phyloP scores from a whole-genome alignment of 2,329 filamentous ascomycete species.

The Talaromyces funiculosus region DNA sequence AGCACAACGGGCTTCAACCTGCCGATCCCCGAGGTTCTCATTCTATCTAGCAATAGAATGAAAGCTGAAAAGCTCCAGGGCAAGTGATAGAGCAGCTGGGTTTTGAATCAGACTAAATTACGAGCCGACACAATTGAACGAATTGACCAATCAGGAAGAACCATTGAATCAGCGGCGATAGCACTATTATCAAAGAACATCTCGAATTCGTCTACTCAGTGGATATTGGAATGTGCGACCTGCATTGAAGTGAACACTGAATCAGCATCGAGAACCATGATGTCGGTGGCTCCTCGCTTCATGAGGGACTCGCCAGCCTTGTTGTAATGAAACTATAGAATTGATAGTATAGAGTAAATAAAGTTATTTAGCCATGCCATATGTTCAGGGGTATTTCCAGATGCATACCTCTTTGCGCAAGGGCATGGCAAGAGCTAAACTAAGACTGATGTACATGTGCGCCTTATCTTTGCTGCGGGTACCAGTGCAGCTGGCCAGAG shows the following conservation, averaged over 20 bases:
- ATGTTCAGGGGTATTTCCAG: not conserved
- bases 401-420: not conserved
- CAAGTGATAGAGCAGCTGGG: not conserved
- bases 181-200: not conserved
- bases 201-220: not conserved
- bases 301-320: not conserved
- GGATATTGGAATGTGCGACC: not conserved
- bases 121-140: not conserved
- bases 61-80: not conserved
- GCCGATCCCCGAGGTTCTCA: not conserved
- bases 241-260: not conserved
- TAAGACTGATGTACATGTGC: not conserved
- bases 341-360: not conserved
- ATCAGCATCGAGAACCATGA: not conserved
- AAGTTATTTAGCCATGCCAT: not conserved
- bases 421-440: not conserved
- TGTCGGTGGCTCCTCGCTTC: not conserved
- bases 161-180: not conserved
- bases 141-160: not conserved
- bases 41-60: too few species aligned
- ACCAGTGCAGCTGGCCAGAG: not conserved
- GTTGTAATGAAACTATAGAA: not conserved
- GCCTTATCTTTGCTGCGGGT: not conserved
- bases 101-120: not conserved
- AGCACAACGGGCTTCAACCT: not conserved